These are phyloP conservation scores for Komagataella phaffii DNA, from an alignment of 805 yeast genomes.

Conservation along the genomic window DNA sequence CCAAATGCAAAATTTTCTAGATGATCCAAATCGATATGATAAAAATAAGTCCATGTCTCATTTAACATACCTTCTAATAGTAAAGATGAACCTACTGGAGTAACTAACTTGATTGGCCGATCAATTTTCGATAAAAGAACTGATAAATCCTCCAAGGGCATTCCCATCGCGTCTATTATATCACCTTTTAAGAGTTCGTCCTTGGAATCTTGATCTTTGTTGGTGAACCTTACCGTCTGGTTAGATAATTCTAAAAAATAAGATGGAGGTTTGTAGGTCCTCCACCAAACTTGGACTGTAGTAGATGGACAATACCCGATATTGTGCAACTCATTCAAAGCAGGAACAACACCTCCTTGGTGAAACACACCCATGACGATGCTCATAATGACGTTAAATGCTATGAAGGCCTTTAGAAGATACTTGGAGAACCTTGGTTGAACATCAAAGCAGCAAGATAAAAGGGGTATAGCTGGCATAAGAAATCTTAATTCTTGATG, in stretches of 20 bases:
- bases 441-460: constrained; percentile 40
- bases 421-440: constrained; percentile 10
- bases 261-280: constrained; percentile 86
- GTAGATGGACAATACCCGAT: constrained; percentile 5
- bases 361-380: constrained; percentile 69
- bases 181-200: neutral
- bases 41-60: constrained; percentile 20
- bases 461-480: constrained; percentile 63
- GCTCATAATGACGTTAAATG: constrained; percentile 48
- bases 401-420: constrained; percentile 34
- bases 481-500: constrained; percentile 93
- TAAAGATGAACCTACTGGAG: neutral
- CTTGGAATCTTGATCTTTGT: neutral
- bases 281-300: constrained; percentile 70
- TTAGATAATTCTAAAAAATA: constrained; percentile 37
- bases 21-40: constrained; percentile 67
- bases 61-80: constrained; percentile 1
- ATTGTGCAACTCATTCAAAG: constrained; percentile 28
- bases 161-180: neutral
- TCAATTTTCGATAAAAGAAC: neutral
- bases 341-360: constrained; percentile 82
- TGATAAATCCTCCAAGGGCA: neutral
- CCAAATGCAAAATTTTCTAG: constrained; percentile 45
- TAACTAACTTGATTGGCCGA: neutral
- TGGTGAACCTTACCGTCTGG: neutral